These are phyloP conservation scores for Discostella pseudostelligera DNA, from an alignment of 108 stramenopile species.

Conservation along the genomic window DNA sequence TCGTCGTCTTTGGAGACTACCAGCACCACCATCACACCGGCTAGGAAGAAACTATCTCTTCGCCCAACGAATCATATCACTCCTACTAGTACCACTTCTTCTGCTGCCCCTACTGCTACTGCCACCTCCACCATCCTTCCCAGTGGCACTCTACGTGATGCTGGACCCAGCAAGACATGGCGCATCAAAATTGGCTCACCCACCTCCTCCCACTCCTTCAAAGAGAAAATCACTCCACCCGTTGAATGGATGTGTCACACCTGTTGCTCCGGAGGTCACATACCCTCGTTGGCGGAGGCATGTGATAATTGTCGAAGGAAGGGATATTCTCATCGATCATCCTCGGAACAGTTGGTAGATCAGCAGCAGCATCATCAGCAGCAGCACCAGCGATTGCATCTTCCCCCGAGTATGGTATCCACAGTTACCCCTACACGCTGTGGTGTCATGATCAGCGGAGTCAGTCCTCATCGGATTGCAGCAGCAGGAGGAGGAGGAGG, in stretches of 20 bases:
- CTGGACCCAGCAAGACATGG: constrained; percentile 1
- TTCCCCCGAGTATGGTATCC: too few species aligned
- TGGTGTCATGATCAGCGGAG: too few species aligned
- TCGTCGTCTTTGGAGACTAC: too few species aligned
- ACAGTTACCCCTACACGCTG: too few species aligned
- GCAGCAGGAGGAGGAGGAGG: too few species aligned
- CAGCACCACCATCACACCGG: background rate
- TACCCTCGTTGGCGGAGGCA: constrained; percentile 1
- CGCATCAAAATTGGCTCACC: constrained; percentile 1
- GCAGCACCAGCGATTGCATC: too few species aligned
- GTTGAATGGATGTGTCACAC: background rate
- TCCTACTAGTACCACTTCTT: background rate
- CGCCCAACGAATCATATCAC: background rate
- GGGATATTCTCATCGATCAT: background rate
- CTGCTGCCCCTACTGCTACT: background rate
- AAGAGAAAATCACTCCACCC: background rate
- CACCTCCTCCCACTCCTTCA: background rate
- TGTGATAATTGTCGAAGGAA: background rate
- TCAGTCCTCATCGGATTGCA: too few species aligned
- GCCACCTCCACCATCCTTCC: background rate
- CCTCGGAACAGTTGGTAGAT: too few species aligned
- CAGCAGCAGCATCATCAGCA: too few species aligned
- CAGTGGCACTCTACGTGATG: too few species aligned
- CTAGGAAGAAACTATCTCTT: background rate
- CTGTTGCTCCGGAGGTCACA: background rate